These are phyloP conservation scores for Pseudocercospora crystallina DNA, from an alignment of 2,329 filamentous ascomycete genomes.

Conservation along the genomic window DNA sequence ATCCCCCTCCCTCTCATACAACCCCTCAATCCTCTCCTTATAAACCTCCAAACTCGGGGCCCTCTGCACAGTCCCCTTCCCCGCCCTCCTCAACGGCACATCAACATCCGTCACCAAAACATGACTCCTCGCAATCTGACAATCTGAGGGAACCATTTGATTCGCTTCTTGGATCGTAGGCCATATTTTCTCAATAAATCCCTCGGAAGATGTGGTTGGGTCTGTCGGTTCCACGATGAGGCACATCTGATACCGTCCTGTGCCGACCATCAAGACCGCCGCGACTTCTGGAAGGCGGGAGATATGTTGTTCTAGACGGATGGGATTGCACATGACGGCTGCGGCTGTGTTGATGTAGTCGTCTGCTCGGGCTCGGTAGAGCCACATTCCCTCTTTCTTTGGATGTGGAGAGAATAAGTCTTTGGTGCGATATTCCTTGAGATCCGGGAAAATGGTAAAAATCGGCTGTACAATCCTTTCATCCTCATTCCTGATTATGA, in stretches of 20 bases:
- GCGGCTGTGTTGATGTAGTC: slow-evolving; percentile 47
- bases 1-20: no score
- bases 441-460: slow-evolving; percentile 34
- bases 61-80: slow-evolving; percentile 21
- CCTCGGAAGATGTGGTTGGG: background rate
- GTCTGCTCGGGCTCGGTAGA: slow-evolving; percentile 41
- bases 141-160: slow-evolving; percentile 8
- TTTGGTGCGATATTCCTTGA: slow-evolving; percentile 39
- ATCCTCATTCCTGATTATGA: slow-evolving; percentile 15
- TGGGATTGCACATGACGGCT: slow-evolving; percentile 50
- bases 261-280: slow-evolving; percentile 47
- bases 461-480: slow-evolving; percentile 9
- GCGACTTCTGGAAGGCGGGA: slow-evolving; percentile 48
- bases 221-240: slow-evolving; percentile 13
- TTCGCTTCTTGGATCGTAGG: slow-evolving; percentile 19
- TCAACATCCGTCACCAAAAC: slow-evolving; percentile 13
- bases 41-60: slow-evolving; percentile 17
- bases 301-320: slow-evolving; percentile 32
- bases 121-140: slow-evolving; percentile 13
- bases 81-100: slow-evolving; percentile 17
- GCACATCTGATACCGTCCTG: slow-evolving; percentile 10
- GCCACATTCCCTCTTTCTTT: slow-evolving; percentile 37
- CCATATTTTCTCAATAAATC: slow-evolving; percentile 10
- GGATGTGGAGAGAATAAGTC: slow-evolving; percentile 44
- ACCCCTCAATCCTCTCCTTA: slow-evolving; percentile 14